Evolutionary conservation across 2,329 filamentous ascomycete genomes (phyloP).

Genomic region (Fusarium chuoi): DNA sequence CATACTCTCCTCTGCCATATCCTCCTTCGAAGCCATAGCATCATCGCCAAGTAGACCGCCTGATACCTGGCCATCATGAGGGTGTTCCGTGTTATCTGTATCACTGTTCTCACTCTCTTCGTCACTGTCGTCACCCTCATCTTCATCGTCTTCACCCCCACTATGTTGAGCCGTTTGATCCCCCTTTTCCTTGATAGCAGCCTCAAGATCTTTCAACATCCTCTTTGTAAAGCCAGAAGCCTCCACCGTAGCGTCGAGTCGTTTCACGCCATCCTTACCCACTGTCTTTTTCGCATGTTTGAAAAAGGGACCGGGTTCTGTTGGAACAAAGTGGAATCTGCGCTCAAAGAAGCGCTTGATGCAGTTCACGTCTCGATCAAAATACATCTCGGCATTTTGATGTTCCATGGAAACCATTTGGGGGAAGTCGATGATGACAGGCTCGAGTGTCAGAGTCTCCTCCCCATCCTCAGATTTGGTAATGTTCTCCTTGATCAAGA

Average conservation of each 20-base stretch:
- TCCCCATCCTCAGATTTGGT: conserved; percentile 52
- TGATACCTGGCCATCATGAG: conserved; percentile 30
- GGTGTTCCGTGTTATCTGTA: conserved; percentile 33
- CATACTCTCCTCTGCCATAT: conserved; percentile 43
- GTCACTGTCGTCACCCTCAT: conserved; percentile 46
- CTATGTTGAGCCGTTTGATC: conserved; percentile 54
- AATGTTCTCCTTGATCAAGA: conserved; percentile 84
- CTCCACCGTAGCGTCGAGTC: conserved; percentile 88
- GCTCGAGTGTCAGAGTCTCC: conserved; percentile 67
- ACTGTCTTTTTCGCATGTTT: conserved; percentile 82
- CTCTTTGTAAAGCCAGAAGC: conserved; percentile 97
- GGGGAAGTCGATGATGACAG: conserved; percentile 95
- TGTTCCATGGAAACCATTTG: conserved; percentile 98
- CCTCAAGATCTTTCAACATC: conserved; percentile 93
- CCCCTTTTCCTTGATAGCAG: conserved; percentile 85
- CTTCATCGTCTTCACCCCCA: conserved; percentile 46
- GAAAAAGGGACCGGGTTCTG: conserved; percentile 86
- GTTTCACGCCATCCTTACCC: conserved; percentile 69
- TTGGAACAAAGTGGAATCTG: conserved; percentile 86
- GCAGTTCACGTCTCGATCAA: conserved; percentile 94
- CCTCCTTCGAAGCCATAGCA: conserved; percentile 24
- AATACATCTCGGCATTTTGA: conserved; percentile 94
- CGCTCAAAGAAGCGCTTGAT: conserved; percentile 94
- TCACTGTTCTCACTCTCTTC: conserved; percentile 44
- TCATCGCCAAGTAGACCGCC: conserved; percentile 38